These are phyloP conservation scores for Prunus yedoensis DNA, from an alignment of 331 rosid genomes.

Conservation along the genomic window DNA sequence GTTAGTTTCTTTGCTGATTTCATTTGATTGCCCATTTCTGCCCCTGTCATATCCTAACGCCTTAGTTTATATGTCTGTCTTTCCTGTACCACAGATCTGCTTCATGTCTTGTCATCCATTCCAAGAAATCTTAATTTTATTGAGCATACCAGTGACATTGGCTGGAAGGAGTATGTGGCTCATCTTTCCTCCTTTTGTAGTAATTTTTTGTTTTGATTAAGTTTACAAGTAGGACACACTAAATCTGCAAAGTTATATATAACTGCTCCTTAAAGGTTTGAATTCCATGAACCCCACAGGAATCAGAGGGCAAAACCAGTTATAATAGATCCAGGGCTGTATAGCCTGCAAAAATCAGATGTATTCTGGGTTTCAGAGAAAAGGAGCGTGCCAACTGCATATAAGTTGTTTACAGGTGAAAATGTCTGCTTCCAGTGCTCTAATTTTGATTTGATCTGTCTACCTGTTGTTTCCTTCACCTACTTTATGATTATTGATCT, in stretches of 20 bases:
- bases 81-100: slow-evolving; percentile 60
- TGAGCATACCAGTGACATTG: slow-evolving; percentile 97
- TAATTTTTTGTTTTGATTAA: slow-evolving; percentile 13
- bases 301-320: slow-evolving; percentile 90
- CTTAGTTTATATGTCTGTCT: slow-evolving; percentile 14
- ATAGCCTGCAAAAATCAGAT: slow-evolving; percentile 71
- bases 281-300: slow-evolving; percentile 41
- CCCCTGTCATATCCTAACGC: slow-evolving; percentile 13
- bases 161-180: slow-evolving; percentile 93
- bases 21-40: neutral
- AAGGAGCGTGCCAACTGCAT: slow-evolving; percentile 78
- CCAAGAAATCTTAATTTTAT: slow-evolving; percentile 84
- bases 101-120: slow-evolving; percentile 72
- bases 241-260: slow-evolving; percentile 20
- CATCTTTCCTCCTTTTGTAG: slow-evolving; percentile 18
- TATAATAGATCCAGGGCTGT: slow-evolving; percentile 91
- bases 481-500: neutral
- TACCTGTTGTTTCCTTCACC: neutral
- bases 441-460: slow-evolving; percentile 14
- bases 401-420: slow-evolving; percentile 84
- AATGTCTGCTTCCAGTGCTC: slow-evolving; percentile 18
- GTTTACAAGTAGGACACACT: neutral
- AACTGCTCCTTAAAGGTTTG: slow-evolving; percentile 17
- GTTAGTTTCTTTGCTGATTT: neutral
- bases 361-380: slow-evolving; percentile 86